Conservation (phyloP, 257 asterid genomes). For the Solanum virginianum region DNA sequence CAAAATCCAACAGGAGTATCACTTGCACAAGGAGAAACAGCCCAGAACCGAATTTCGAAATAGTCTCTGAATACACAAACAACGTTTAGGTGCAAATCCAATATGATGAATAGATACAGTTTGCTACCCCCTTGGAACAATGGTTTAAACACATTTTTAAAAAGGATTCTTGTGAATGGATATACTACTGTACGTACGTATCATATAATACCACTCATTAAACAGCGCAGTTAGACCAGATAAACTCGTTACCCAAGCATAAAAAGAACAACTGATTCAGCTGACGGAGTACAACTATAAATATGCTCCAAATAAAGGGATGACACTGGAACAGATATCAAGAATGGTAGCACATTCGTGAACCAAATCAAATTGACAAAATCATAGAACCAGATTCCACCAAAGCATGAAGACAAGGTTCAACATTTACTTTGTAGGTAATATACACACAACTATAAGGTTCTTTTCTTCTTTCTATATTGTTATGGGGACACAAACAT, state of each 20-base stretch:
- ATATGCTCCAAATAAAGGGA: neutral
- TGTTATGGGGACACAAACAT: neutral
- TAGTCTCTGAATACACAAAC: conserved; percentile 42
- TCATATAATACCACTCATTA: neutral
- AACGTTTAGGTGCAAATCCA: neutral
- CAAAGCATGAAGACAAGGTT: neutral
- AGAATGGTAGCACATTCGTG: neutral
- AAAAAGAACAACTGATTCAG: neutral
- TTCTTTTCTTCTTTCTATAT: neutral
- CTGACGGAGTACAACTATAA: neutral
- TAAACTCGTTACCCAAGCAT: neutral
- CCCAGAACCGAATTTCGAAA: conserved; percentile 82
- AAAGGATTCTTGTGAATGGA: neutral
- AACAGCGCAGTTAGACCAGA: neutral
- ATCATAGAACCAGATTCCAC: neutral
- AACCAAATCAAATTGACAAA: neutral
- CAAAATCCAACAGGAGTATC: conserved; percentile 75
- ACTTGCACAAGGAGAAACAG: conserved; percentile 89
- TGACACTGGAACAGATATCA: neutral
- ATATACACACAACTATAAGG: neutral
- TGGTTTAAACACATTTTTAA: neutral
- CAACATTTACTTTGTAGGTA: neutral
- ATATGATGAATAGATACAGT: neutral
- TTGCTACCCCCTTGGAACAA: neutral
- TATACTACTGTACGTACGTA: neutral